Conservation (phyloP, 768 basidiomycete species). For the Hortiboletus campestris region DNA sequence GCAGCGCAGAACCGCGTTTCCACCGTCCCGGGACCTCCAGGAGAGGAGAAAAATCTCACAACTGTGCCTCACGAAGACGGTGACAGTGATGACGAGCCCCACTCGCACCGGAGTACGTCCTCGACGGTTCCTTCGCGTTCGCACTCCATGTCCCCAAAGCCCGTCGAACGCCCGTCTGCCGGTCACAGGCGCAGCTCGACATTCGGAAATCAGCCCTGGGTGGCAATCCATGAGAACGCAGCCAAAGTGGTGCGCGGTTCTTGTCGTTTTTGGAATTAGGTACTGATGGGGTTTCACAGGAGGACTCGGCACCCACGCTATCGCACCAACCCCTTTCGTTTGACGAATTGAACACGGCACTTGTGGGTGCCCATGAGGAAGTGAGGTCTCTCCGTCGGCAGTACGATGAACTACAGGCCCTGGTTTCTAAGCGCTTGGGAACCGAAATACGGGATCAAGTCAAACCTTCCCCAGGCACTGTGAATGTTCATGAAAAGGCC, state of each 20-base stretch:
- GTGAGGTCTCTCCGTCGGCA: constrained; percentile 23
- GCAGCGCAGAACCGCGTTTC: constrained; percentile 8
- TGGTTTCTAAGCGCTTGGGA: constrained; percentile 17
- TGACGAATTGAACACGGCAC: constrained; percentile 24
- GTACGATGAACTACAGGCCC: constrained; percentile 24
- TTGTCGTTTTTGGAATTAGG: neutral
- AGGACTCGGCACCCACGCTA: neutral
- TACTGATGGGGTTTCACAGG: constrained; percentile 10
- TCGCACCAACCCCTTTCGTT: constrained; percentile 21
- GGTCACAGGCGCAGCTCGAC: constrained; percentile 26
- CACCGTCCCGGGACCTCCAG: neutral
- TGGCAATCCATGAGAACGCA: constrained; percentile 7
- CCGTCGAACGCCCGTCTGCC: neutral
- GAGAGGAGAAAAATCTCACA: neutral
- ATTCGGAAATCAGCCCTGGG: constrained; percentile 19
- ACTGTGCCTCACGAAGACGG: neutral
- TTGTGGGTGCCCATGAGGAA: constrained; percentile 23
- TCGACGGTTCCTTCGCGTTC: constrained; percentile 11
- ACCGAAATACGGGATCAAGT: neutral
- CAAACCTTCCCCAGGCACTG: neutral
- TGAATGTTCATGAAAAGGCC: neutral
- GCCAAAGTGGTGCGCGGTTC: constrained; percentile 8
- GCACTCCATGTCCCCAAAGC: constrained; percentile 17
- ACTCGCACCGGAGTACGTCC: constrained; percentile 4
- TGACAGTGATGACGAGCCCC: constrained; percentile 19